Conservation (phyloP, 345 rosid genomes). For the Kandelia obovata region DNA sequence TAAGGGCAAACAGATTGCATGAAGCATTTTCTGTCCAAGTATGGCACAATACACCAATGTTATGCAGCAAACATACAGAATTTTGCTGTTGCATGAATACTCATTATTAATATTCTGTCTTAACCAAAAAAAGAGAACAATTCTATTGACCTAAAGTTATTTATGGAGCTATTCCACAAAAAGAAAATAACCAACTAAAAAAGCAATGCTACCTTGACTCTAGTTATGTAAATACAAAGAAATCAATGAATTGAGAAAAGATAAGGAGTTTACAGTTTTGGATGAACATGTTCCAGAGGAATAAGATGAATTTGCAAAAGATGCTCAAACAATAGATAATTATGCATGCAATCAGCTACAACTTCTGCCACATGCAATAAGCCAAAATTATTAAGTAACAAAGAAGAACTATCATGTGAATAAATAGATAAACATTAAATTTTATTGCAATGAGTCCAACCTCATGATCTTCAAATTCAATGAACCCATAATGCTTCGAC, state of each 20-base stretch:
- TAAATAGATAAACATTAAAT: background rate
- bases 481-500: conserved; percentile 91
- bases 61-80: no score
- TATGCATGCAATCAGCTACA: conserved; percentile 87
- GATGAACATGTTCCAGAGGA: conserved; percentile 68
- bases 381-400: conserved; percentile 16
- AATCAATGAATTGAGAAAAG: background rate
- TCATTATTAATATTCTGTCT: no score
- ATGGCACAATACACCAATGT: no score
- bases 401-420: background rate
- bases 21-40: no score
- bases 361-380: conserved; percentile 76
- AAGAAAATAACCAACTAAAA: no score
- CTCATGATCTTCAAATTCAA: conserved; percentile 78
- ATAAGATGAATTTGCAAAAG: conserved; percentile 71
- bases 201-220: background rate
- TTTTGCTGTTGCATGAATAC: no score
- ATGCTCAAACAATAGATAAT: conserved; percentile 81
- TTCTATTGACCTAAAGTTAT: no score
- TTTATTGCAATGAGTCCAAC: conserved; percentile 25
- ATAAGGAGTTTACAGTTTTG: conserved; percentile 57
- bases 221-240: background rate
- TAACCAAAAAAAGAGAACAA: no score
- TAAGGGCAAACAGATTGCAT: no score
- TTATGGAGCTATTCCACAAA: no score